phyloP scores from a whole-genome alignment of 1,139 yeast species.

The Taiozyma sp. region DNA sequence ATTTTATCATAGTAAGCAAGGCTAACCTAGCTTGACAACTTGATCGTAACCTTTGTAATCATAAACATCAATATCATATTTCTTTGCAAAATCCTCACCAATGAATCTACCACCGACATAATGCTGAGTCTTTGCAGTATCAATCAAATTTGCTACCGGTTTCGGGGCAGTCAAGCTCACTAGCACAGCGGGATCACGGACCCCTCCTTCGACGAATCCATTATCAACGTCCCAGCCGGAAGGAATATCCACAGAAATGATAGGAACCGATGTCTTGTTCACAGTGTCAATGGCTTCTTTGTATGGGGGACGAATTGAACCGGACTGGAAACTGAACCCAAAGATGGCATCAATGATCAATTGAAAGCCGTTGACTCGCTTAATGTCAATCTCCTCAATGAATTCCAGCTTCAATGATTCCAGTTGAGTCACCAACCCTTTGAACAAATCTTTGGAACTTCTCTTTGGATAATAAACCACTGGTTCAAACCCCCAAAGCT shows the following conservation, averaged over 20 bases:
- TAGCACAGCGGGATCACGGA: constrained; percentile 53
- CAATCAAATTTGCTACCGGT: constrained; percentile 61
- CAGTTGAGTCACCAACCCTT: constrained; percentile 51
- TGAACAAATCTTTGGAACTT: constrained; percentile 37
- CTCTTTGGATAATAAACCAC: constrained; percentile 62
- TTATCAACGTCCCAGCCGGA: constrained; percentile 95
- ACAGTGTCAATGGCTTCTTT: constrained; percentile 49
- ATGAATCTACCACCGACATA: constrained; percentile 91
- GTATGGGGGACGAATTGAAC: constrained; percentile 71
- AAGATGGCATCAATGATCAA: constrained; percentile 67
- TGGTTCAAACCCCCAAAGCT: constrained; percentile 74
- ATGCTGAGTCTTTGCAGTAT: constrained; percentile 37
- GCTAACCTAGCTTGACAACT: constrained; percentile 19
- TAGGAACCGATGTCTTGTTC: constrained; percentile 39
- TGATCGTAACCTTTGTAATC: constrained; percentile 50
- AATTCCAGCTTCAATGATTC: constrained; percentile 42
- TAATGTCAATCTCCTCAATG: constrained; percentile 28
- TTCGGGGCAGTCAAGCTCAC: constrained; percentile 93
- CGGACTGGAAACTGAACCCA: constrained; percentile 92
- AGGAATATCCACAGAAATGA: constrained; percentile 85
- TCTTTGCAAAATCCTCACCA: constrained; percentile 54
- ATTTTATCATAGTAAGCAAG: background rate
- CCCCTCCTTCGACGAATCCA: constrained; percentile 56
- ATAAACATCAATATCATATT: constrained; percentile 64
- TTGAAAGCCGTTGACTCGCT: constrained; percentile 7